These are phyloP conservation scores for Zymoseptoria passerinii DNA, from an alignment of 2,329 filamentous ascomycete genomes.

Conservation along the genomic window DNA sequence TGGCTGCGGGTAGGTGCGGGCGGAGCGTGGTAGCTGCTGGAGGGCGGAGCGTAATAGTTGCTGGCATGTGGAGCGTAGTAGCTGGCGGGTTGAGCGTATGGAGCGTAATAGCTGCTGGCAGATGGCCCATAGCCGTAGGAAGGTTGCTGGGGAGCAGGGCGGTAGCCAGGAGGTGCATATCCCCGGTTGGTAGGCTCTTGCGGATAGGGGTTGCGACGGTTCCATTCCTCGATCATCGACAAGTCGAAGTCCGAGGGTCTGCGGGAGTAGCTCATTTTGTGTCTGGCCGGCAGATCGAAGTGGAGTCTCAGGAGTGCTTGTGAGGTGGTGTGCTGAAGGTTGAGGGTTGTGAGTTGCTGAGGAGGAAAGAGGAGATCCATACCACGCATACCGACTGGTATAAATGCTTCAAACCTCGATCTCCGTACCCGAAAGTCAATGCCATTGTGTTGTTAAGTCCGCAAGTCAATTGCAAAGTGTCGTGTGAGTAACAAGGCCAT, in stretches of 20 bases:
- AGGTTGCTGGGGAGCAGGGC: too few species aligned
- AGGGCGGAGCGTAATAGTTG: background rate
- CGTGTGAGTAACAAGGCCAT: background rate
- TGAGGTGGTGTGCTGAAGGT: background rate
- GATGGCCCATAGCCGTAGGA: too few species aligned
- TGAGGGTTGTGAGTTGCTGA: background rate
- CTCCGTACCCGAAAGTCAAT: background rate
- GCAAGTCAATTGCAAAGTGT: background rate
- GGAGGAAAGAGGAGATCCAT: background rate
- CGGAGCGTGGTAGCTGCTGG: too few species aligned
- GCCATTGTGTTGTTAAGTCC: background rate
- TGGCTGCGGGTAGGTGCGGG: background rate
- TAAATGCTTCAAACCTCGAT: background rate
- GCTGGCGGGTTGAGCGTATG: background rate
- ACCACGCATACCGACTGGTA: background rate
- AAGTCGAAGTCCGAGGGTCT: background rate
- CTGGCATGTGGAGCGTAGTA: background rate
- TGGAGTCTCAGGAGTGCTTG: background rate
- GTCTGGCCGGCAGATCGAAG: background rate
- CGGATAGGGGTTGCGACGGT: background rate
- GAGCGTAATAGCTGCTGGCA: background rate
- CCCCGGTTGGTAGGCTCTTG: background rate
- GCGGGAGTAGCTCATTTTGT: background rate
- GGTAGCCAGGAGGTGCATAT: background rate
- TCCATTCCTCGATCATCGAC: background rate